These are phyloP conservation scores for Fusarium avenaceum DNA, from an alignment of 2,329 filamentous ascomycete species.

Conservation along the genomic window DNA sequence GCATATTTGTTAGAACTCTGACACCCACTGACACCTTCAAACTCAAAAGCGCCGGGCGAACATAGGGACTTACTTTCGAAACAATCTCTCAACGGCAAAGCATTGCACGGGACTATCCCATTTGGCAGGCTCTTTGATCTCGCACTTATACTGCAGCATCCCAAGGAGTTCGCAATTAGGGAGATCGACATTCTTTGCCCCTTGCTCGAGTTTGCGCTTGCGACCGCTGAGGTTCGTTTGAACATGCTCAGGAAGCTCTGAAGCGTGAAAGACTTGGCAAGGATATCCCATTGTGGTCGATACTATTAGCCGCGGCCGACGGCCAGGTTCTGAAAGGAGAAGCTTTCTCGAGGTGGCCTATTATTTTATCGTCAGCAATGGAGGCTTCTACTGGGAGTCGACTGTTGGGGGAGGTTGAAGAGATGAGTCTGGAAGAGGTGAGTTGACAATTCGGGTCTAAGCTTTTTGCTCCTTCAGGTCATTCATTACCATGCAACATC, in stretches of 20 bases:
- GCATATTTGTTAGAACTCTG: slow-evolving; percentile 5
- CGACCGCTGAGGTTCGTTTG: slow-evolving; percentile 64
- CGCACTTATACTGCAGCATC: slow-evolving; percentile 73
- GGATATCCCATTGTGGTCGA: slow-evolving; percentile 68
- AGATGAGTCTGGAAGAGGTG: slow-evolving; percentile 72
- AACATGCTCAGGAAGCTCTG: slow-evolving; percentile 63
- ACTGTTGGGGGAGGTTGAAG: slow-evolving; percentile 68
- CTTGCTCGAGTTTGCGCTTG: slow-evolving; percentile 64
- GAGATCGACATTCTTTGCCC: slow-evolving; percentile 62
- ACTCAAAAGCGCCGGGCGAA: background rate
- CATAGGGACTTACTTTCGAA: slow-evolving; percentile 65
- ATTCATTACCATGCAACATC: slow-evolving; percentile 1
- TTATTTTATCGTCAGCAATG: slow-evolving; percentile 41
- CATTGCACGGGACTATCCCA: slow-evolving; percentile 65
- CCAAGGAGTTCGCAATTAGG: slow-evolving; percentile 68
- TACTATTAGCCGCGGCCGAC: background rate
- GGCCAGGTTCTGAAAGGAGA: background rate
- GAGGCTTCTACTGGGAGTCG: slow-evolving; percentile 62
- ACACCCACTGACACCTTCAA: background rate
- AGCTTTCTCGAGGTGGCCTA: background rate
- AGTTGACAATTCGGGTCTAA: slow-evolving; percentile 46
- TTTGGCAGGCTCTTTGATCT: slow-evolving; percentile 63
- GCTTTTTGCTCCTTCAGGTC: slow-evolving; percentile 23
- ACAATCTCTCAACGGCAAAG: slow-evolving; percentile 70
- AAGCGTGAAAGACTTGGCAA: slow-evolving; percentile 66